Evolutionary conservation across 1,139 yeast species (phyloP).

Genomic region (Saccharomyces hybrid): DNA sequence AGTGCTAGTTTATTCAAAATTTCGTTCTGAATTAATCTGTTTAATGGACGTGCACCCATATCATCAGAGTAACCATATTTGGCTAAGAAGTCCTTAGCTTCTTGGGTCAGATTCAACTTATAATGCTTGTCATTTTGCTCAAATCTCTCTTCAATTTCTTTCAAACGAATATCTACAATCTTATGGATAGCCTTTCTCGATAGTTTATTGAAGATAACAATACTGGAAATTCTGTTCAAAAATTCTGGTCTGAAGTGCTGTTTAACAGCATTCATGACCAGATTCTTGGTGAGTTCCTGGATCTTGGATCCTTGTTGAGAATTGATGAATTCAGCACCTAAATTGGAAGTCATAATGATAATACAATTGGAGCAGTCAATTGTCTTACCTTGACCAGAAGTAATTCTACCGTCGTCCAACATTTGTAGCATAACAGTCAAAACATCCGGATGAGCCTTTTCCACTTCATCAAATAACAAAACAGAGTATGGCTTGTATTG

Average conservation of each 20-base stretch:
- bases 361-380: slow-evolving; percentile 90
- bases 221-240: slow-evolving; percentile 88
- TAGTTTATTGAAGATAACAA: slow-evolving; percentile 84
- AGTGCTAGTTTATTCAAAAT: slow-evolving; percentile 82
- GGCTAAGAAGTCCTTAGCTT: slow-evolving; percentile 74
- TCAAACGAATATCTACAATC: slow-evolving; percentile 78
- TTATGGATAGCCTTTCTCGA: slow-evolving; percentile 86
- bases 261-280: slow-evolving; percentile 80
- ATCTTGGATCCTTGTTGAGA: slow-evolving; percentile 59
- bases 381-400: slow-evolving; percentile 88
- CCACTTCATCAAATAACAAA: slow-evolving; percentile 90
- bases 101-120: slow-evolving; percentile 58
- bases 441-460: slow-evolving; percentile 97
- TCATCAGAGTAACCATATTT: slow-evolving; percentile 84
- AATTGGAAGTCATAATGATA: slow-evolving; percentile 92
- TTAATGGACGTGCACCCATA: slow-evolving; percentile 96
- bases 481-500: slow-evolving; percentile 93
- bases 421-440: slow-evolving; percentile 84
- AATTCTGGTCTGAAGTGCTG: slow-evolving; percentile 96
- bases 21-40: slow-evolving; percentile 85
- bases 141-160: slow-evolving; percentile 80
- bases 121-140: slow-evolving; percentile 74
- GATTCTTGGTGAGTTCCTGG: slow-evolving; percentile 57
- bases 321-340: slow-evolving; percentile 88
- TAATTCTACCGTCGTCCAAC: slow-evolving; percentile 92